phyloP scores from a whole-genome alignment of 768 basidiomycete species.

The Zangia roseola region DNA sequence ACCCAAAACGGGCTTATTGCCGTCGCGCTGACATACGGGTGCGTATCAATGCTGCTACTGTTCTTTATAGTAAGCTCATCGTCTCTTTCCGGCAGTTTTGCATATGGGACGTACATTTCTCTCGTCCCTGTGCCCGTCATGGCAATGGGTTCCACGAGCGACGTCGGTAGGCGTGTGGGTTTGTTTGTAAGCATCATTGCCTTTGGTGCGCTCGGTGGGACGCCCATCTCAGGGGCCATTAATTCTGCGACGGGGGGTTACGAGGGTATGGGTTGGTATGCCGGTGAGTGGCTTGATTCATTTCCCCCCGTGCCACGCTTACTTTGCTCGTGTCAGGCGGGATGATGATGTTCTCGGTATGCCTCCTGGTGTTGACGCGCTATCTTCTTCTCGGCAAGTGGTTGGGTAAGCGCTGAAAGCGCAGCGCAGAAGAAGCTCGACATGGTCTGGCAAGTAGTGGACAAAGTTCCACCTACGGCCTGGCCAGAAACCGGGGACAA shows the following conservation, averaged over 20 bases:
- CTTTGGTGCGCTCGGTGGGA: conserved; percentile 63
- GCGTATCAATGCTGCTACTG: conserved; percentile 3
- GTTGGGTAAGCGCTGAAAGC: conserved; percentile 42
- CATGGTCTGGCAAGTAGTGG: too few relatives aligned
- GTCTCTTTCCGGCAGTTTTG: conserved; percentile 42
- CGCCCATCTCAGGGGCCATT: conserved; percentile 75
- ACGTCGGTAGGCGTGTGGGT: conserved; percentile 65
- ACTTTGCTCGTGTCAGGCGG: conserved; percentile 29
- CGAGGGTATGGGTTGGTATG: conserved; percentile 37
- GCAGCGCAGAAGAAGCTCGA: too few relatives aligned
- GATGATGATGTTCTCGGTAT: conserved; percentile 40
- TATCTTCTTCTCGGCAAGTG: conserved; percentile 39
- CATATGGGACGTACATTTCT: conserved; percentile 61
- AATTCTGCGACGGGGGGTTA: conserved; percentile 50
- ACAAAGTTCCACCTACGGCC: too few relatives aligned
- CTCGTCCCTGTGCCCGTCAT: conserved; percentile 57
- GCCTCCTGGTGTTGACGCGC: conserved; percentile 40
- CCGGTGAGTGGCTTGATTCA: conserved; percentile 25
- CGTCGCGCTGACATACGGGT: conserved; percentile 67
- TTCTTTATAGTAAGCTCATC: not conserved
- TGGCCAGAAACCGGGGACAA: too few relatives aligned
- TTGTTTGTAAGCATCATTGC: conserved; percentile 62
- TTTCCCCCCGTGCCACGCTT: not conserved
- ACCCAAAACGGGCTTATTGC: conserved; percentile 45
- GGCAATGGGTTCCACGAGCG: conserved; percentile 55